Percentiles rank a stretch among this genome's conserved stretches.
These are phyloP conservation scores for Schizonepeta tenuifolia DNA, from an alignment of 257 asterid genomes.

Conservation along the genomic window DNA sequence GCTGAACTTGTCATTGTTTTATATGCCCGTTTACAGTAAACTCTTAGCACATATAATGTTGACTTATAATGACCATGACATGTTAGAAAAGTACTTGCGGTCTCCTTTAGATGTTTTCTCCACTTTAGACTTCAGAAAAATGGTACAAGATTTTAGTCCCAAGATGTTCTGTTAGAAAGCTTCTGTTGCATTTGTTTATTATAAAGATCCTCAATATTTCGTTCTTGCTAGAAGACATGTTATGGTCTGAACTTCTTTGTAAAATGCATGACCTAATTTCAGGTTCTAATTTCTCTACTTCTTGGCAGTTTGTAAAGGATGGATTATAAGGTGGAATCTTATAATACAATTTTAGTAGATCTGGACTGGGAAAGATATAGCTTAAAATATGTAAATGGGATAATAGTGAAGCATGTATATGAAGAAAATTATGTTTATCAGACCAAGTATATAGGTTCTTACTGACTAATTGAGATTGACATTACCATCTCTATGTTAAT, in stretches of 20 bases:
- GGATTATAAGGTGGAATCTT: neutral
- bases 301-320: neutral
- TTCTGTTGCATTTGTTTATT: neutral
- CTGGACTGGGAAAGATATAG: neutral
- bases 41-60: neutral
- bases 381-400: neutral
- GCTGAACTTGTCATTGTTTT: neutral
- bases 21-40: neutral
- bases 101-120: neutral
- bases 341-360: neutral
- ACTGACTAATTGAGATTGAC: neutral
- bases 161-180: conserved; percentile 3
- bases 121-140: neutral
- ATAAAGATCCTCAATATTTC: neutral
- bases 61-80: neutral
- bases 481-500: neutral
- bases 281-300: neutral
- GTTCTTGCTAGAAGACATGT: neutral
- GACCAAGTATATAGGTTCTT: neutral
- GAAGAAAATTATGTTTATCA: neutral
- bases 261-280: neutral
- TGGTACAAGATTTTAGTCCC: neutral
- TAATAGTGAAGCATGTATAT: neutral
- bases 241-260: neutral
- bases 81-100: neutral